Percentiles rank a stretch among this genome's conserved stretches.
phyloP scores from a whole-genome alignment of 2,329 filamentous ascomycete species.

The Fusarium sp. region DNA sequence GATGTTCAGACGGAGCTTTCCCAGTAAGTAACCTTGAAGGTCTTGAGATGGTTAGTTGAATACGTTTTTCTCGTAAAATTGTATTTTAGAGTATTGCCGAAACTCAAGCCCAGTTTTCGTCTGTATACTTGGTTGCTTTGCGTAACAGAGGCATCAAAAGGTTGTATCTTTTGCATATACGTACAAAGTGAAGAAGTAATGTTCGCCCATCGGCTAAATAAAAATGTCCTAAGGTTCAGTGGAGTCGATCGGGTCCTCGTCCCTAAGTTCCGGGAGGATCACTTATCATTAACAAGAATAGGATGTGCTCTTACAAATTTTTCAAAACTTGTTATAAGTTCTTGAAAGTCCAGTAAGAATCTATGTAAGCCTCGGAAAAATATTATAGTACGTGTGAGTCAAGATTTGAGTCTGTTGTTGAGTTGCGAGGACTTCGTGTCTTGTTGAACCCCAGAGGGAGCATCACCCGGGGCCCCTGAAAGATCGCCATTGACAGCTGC shows the following conservation, averaged over 20 bases:
- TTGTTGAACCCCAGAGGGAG: not conserved
- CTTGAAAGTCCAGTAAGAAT: not conserved
- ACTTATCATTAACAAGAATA: not conserved
- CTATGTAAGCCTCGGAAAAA: not conserved
- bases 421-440: not conserved
- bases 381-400: rapidly evolving
- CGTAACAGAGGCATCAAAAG: not conserved
- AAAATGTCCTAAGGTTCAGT: conserved; percentile 10
- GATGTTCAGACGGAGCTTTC: conserved; percentile 33
- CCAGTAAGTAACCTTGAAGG: conserved; percentile 2
- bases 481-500: conserved; percentile 42
- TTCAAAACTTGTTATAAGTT: not conserved
- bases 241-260: conserved; percentile 6
- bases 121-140: too few relatives aligned
- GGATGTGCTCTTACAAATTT: not conserved
- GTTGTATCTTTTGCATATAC: not conserved
- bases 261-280: not conserved
- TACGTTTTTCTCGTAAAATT: not conserved
- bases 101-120: too few relatives aligned
- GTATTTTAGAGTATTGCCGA: not conserved
- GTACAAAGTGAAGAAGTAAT: not conserved
- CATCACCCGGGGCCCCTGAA: conserved; percentile 29
- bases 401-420: not conserved
- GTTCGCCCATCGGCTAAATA: conserved; percentile 12
- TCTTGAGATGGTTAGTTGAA: not conserved